phyloP scores from a whole-genome alignment of 495 filamentous ascomycete genomes.

The Aspergillus bridgeri region DNA sequence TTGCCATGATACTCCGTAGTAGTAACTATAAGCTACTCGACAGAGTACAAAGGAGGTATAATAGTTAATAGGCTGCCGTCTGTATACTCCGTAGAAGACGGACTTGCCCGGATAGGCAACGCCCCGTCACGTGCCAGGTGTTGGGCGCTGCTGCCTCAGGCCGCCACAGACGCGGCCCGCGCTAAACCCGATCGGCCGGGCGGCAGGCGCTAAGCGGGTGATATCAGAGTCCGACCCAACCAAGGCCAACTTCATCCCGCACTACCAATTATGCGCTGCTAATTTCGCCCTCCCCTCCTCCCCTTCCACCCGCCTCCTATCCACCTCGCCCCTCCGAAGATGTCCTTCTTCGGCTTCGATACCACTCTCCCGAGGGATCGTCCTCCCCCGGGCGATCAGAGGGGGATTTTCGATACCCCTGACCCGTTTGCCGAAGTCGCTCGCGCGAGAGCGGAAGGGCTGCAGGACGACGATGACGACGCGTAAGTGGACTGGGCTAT shows the following conservation, averaged over 20 bases:
- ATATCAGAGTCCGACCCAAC: conserved; percentile 19
- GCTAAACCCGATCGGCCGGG: not conserved
- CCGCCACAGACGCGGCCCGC: not conserved
- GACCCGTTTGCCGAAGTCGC: conserved; percentile 88
- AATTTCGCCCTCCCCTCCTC: conserved; percentile 18
- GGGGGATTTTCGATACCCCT: conserved; percentile 78
- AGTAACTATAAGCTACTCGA: too few relatives aligned
- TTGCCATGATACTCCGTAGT: too few relatives aligned
- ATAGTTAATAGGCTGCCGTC: too few relatives aligned
- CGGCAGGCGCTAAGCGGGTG: conserved; percentile 15
- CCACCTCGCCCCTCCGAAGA: conserved; percentile 30
- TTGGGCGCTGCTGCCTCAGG: not conserved
- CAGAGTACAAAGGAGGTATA: too few relatives aligned
- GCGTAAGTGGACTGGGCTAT: conserved; percentile 53
- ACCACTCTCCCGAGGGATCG: conserved; percentile 60
- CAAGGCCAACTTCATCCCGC: conserved; percentile 24
- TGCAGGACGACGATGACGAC: conserved; percentile 60
- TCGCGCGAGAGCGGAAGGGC: conserved; percentile 35
- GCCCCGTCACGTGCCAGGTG: too few relatives aligned
- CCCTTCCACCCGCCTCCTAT: conserved; percentile 10
- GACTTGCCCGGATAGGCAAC: too few relatives aligned
- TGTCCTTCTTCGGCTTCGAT: conserved; percentile 91
- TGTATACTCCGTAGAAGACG: too few relatives aligned
- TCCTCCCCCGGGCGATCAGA: conserved; percentile 46
- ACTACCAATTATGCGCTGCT: conserved; percentile 24